Evolutionary conservation across 2,329 filamentous ascomycete genomes (phyloP).

Genomic region (Hypoxylon sp.): DNA sequence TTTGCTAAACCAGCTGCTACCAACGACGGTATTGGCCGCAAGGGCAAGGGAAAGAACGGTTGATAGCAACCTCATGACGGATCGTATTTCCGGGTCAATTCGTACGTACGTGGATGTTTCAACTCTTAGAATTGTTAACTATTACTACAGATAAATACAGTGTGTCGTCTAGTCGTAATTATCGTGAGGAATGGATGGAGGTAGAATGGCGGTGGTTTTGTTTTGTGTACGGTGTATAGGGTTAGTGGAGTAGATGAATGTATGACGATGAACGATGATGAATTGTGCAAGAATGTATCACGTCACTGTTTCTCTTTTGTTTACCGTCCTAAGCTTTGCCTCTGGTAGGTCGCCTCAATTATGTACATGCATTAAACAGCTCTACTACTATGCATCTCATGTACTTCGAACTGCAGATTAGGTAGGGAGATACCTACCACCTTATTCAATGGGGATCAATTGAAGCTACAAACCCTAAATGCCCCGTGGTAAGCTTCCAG

Average conservation of each 20-base stretch:
- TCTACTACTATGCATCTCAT: not conserved
- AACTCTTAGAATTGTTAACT: not conserved
- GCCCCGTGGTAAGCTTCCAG: conserved; percentile 17
- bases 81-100: conserved; percentile 14
- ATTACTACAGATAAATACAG: not conserved
- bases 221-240: conserved; percentile 15
- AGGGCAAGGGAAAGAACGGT: conserved; percentile 79
- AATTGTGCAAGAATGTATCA: conserved; percentile 52
- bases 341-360: conserved; percentile 11
- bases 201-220: conserved; percentile 25
- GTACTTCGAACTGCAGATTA: conserved; percentile 4
- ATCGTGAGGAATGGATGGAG: conserved; percentile 19
- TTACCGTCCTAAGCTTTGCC: conserved; percentile 42
- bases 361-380: conserved; percentile 12
- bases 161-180: not conserved
- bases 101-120: conserved; percentile 5
- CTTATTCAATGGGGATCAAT: not conserved
- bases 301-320: conserved; percentile 51
- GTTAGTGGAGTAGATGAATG: conserved; percentile 35
- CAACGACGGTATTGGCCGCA: conserved; percentile 77
- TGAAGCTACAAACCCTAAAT: conserved; percentile 7
- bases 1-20: conserved; percentile 88
- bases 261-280: conserved; percentile 42
- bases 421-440: conserved; percentile 7
- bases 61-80: conserved; percentile 82